These are phyloP conservation scores for Excoecaria agallocha DNA, from an alignment of 345 rosid genomes.

Conservation along the genomic window DNA sequence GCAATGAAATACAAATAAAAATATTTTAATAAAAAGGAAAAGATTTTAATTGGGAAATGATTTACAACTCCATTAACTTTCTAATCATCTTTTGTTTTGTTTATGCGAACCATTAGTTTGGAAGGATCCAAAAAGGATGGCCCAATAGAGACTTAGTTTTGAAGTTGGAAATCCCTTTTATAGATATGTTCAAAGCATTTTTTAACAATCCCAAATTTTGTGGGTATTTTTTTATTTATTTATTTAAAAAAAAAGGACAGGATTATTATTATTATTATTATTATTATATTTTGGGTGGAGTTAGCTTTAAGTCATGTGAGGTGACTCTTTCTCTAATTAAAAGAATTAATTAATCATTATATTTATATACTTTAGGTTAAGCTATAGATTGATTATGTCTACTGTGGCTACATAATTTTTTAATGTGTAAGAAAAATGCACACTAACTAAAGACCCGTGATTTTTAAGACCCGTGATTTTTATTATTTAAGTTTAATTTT, in stretches of 20 bases:
- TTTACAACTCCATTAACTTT: constrained; percentile 47
- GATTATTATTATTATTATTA: background rate
- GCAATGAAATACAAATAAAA: constrained; percentile 30
- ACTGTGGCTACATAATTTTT: constrained; percentile 12
- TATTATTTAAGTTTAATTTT: no score
- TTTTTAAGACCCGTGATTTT: no score
- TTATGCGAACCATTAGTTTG: constrained; percentile 46
- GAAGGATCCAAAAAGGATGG: constrained; percentile 54
- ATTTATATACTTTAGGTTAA: constrained; percentile 23
- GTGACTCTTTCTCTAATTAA: constrained; percentile 27
- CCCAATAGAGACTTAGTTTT: constrained; percentile 39
- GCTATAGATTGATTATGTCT: constrained; percentile 23
- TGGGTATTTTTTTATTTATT: constrained; percentile 33
- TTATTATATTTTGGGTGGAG: constrained; percentile 47
- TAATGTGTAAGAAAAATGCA: no score
- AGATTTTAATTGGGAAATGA: constrained; percentile 28
- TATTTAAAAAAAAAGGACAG: no score
- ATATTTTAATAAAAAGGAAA: constrained; percentile 6
- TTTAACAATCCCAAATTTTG: constrained; percentile 50
- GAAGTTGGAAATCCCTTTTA: constrained; percentile 49
- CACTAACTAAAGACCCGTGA: no score
- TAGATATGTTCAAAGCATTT: constrained; percentile 51
- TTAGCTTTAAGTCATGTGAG: constrained; percentile 79
- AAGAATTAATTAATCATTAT: constrained; percentile 10
- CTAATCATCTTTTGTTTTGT: constrained; percentile 40